Evolutionary conservation across 1,284 basidiomycete genomes (phyloP).

Genomic region (Pulchroboletus neoregius): DNA sequence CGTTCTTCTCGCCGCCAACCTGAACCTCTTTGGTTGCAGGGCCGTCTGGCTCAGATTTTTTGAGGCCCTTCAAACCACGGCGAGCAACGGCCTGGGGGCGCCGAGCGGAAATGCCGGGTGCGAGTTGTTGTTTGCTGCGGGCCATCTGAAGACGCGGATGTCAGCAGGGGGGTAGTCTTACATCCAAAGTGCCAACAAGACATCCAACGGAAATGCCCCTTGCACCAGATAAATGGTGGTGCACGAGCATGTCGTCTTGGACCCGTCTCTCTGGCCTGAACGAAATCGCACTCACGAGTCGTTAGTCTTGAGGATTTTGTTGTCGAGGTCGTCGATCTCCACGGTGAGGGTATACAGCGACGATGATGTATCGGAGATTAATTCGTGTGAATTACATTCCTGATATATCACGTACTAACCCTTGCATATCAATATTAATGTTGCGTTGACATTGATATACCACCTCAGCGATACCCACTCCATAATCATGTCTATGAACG

Average conservation of each 20-base stretch:
- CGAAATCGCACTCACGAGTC: slow-evolving; percentile 35
- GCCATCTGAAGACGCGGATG: slow-evolving; percentile 67
- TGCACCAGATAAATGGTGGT: background rate
- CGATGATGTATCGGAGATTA: slow-evolving; percentile 29
- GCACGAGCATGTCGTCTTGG: background rate
- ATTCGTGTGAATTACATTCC: slow-evolving; percentile 26
- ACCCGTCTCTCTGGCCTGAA: slow-evolving; percentile 6
- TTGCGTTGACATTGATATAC: slow-evolving; percentile 1
- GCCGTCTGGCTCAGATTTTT: slow-evolving; percentile 67
- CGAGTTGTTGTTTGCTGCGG: slow-evolving; percentile 85
- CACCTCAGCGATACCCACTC: slow-evolving; percentile 24
- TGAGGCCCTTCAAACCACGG: slow-evolving; percentile 77
- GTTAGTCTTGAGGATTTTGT: slow-evolving; percentile 40
- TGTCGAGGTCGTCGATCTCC: slow-evolving; percentile 30
- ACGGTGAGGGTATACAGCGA: slow-evolving; percentile 14
- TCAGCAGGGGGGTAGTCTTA: slow-evolving; percentile 16
- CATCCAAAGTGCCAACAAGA: slow-evolving; percentile 33
- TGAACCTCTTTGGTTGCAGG: slow-evolving; percentile 75
- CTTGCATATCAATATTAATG: no score
- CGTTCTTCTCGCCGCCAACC: slow-evolving; percentile 90
- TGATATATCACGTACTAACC: slow-evolving; percentile 9
- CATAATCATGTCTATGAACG: slow-evolving; percentile 22
- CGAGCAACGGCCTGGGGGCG: slow-evolving; percentile 78
- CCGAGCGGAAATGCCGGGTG: slow-evolving; percentile 74
- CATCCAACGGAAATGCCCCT: slow-evolving; percentile 35